Conservation (phyloP, 768 basidiomycete species). For the Podaxis sp. region DNA sequence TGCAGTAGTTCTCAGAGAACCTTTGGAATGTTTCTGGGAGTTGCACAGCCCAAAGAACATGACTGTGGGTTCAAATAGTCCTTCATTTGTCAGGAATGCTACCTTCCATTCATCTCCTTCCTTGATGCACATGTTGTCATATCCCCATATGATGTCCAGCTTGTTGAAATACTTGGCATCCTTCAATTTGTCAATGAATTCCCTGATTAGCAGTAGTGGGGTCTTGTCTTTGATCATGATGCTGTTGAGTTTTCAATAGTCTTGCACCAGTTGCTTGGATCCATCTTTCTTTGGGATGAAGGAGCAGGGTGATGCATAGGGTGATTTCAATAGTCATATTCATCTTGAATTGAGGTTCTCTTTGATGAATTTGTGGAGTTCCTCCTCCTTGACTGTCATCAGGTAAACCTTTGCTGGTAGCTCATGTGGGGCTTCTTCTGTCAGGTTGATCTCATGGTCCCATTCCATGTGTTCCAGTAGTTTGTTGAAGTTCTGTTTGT, state of each 20-base stretch:
- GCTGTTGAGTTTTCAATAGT: constrained; percentile 31
- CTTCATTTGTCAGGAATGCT: constrained; percentile 1
- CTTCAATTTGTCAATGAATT: constrained; percentile 24
- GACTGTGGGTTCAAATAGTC: constrained; percentile 9
- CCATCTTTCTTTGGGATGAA: constrained; percentile 22
- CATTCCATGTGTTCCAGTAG: no score
- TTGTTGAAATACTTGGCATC: not conserved
- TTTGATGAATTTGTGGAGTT: no score
- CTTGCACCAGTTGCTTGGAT: constrained; percentile 25
- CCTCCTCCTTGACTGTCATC: no score
- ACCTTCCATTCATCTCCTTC: constrained; percentile 1
- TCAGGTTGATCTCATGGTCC: no score
- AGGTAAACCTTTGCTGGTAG: no score
- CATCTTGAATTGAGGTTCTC: no score
- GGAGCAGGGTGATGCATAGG: constrained; percentile 22
- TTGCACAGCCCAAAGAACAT: constrained; percentile 17
- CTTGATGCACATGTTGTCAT: constrained; percentile 5
- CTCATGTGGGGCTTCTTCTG: no score
- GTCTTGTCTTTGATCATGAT: constrained; percentile 31
- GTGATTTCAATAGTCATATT: constrained; percentile 23
- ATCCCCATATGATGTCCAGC: constrained; percentile 6
- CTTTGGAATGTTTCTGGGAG: constrained; percentile 15
- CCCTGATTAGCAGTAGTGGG: constrained; percentile 29
- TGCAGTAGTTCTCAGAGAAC: not conserved
- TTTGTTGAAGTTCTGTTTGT: no score